phyloP scores from a whole-genome alignment of 257 asterid species.

The Solanum ahanhuiri region DNA sequence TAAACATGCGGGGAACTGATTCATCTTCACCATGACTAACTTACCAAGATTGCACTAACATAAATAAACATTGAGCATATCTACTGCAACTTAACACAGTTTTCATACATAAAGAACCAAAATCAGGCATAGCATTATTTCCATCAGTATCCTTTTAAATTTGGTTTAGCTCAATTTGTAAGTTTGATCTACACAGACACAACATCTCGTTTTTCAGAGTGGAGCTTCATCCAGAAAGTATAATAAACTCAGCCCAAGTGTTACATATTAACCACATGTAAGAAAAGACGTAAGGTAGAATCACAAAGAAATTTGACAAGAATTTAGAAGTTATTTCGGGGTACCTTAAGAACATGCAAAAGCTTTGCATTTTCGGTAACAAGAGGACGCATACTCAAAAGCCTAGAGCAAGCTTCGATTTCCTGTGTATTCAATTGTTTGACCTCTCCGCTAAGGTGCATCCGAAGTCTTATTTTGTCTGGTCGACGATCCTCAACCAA shows the following conservation, averaged over 20 bases:
- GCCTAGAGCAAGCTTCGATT: constrained; percentile 46
- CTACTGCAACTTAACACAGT: neutral
- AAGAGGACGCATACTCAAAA: constrained; percentile 45
- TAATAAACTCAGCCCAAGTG: neutral
- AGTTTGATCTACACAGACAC: neutral
- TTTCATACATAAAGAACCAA: neutral
- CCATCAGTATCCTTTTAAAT: neutral
- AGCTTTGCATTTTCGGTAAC: constrained; percentile 30
- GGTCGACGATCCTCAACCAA: constrained; percentile 86
- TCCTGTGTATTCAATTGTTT: constrained; percentile 38
- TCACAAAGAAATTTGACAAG: neutral
- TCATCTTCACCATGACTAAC: neutral
- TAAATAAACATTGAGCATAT: neutral
- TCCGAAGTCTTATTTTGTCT: constrained; percentile 51
- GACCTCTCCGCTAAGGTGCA: constrained; percentile 67
- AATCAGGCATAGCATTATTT: neutral
- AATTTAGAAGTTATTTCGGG: neutral
- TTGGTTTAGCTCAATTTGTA: neutral
- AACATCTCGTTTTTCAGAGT: neutral
- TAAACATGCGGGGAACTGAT: neutral
- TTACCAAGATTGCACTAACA: neutral
- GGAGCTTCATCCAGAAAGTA: neutral
- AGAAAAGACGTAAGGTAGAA: neutral
- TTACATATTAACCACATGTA: neutral
- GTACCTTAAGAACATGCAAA: constrained; percentile 55